Base-by-base conservation (phyloP, 2,329 filamentous ascomycete species). In the Pseudofabraea citricarpa region DNA sequence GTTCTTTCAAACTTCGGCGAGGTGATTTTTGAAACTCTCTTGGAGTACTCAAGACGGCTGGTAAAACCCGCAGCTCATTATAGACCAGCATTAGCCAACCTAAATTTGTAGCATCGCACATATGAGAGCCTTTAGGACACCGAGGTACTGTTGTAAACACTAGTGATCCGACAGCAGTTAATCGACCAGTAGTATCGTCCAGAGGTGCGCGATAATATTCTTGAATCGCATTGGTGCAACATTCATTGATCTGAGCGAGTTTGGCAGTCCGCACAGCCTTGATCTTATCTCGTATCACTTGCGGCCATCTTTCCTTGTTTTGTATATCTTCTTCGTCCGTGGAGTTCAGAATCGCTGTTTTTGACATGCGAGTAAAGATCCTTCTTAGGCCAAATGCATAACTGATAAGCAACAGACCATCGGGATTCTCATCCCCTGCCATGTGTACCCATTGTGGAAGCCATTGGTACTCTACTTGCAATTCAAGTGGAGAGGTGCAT, bases 51-150 rank as follows among this genome's bases (percentile, higher is more conserved):
- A 73, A 55, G 4, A 74, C 59, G 5, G 62, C 64, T 3, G 64
- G 58, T 2, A 75, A 52, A 1, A 76, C 57, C 32, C 65, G 64
- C 41, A 75, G 59, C 49, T 76, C 70, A 40, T 70, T 69, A 41
- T 70, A 72, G 0, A 69, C 59, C n/a, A 75, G 61, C 68, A 77
- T 73, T 24, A 75, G 53, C 72, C 73, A 78, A 3, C 74, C 74
- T 0, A 78, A 61, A 41, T 74, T 76, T 0, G 67, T 67, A 0
- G 73, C 72, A 48, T 78, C 75, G 43, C 74, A 78, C 53, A 62
- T 60, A 42, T 71, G 72, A 42, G 66, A 72, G 1, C 71, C 70
- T 44, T 65, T 72, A 13, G 72, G 71, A 44, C 74, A 78, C 24
- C 74, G 65, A 3, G 72, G 64, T 1, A 56, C 61, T 23, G 61